These are phyloP conservation scores for Daldinia concentrica DNA, from an alignment of 495 filamentous ascomycete species.

Conservation along the genomic window DNA sequence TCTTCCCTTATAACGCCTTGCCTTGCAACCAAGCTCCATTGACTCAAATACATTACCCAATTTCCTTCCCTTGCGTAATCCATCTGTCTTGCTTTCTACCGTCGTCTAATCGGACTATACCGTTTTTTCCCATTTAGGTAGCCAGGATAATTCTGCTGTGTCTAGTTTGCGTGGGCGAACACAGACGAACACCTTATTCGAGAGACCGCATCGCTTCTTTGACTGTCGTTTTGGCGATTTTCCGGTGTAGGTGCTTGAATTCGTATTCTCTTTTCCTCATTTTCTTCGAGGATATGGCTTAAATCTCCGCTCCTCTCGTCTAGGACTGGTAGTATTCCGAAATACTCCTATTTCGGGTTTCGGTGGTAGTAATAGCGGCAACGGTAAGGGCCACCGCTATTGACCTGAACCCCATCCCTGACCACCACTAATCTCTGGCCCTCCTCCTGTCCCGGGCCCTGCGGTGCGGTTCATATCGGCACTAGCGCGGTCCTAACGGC, in stretches of 20 bases:
- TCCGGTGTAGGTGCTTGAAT: no score
- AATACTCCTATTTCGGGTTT: not conserved
- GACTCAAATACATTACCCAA: conserved; percentile 14
- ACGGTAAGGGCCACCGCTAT: not conserved
- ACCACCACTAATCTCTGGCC: not conserved
- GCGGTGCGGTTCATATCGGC: not conserved
- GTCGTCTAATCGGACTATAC: not conserved
- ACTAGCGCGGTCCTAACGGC: conserved; percentile 31
- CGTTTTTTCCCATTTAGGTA: no score
- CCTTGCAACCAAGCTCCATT: conserved; percentile 18
- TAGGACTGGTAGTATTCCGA: not conserved
- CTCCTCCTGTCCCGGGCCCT: not conserved
- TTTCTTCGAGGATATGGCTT: no score
- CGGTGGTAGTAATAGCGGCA: not conserved
- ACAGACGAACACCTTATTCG: no score
- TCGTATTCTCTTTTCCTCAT: no score
- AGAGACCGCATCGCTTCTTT: no score
- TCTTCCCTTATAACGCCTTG: conserved; percentile 35
- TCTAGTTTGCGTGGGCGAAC: no score
- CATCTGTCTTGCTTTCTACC: not conserved
- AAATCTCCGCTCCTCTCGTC: not conserved
- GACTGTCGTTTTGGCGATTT: no score
- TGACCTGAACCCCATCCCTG: not conserved
- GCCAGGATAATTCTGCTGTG: no score
- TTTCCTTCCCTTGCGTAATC: conserved; percentile 8